Evolutionary conservation across 2,329 filamentous ascomycete genomes (phyloP).

Genomic region (Fusarium armeniacum): DNA sequence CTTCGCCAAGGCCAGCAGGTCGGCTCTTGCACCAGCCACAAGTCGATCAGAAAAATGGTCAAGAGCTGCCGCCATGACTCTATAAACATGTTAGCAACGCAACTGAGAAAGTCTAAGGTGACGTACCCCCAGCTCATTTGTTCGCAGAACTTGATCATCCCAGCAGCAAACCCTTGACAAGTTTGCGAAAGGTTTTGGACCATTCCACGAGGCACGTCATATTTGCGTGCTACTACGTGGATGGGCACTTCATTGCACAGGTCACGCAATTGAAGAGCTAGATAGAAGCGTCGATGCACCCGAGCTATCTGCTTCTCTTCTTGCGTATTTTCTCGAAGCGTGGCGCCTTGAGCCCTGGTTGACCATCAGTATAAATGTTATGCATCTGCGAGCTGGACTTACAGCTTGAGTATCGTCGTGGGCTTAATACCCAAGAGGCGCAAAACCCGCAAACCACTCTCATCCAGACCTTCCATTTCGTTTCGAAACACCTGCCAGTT

Average conservation of each 20-base stretch:
- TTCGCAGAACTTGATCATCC: constrained; percentile 84
- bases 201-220: constrained; percentile 76
- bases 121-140: constrained; percentile 79
- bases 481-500: constrained; percentile 81
- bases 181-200: constrained; percentile 81
- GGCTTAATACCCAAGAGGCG: constrained; percentile 77
- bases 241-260: constrained; percentile 82
- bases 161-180: constrained; percentile 82
- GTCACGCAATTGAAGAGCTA: constrained; percentile 82
- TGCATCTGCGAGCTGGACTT: constrained; percentile 45
- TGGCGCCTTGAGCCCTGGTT: constrained; percentile 74
- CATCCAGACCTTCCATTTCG: constrained; percentile 77
- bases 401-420: constrained; percentile 76
- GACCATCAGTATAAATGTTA: constrained; percentile 33
- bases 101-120: background rate
- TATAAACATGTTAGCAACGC: constrained; percentile 51
- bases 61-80: constrained; percentile 77
- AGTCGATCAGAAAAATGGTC: constrained; percentile 83
- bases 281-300: constrained; percentile 79
- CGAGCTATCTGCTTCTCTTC: constrained; percentile 72
- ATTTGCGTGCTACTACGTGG: constrained; percentile 77
- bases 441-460: constrained; percentile 78
- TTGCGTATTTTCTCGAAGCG: constrained; percentile 72
- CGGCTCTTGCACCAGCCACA: constrained; percentile 77
- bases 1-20: constrained; percentile 77